These are phyloP conservation scores for Ceratobasidium sp. DNA, from an alignment of 1,284 basidiomycete genomes.

Conservation along the genomic window DNA sequence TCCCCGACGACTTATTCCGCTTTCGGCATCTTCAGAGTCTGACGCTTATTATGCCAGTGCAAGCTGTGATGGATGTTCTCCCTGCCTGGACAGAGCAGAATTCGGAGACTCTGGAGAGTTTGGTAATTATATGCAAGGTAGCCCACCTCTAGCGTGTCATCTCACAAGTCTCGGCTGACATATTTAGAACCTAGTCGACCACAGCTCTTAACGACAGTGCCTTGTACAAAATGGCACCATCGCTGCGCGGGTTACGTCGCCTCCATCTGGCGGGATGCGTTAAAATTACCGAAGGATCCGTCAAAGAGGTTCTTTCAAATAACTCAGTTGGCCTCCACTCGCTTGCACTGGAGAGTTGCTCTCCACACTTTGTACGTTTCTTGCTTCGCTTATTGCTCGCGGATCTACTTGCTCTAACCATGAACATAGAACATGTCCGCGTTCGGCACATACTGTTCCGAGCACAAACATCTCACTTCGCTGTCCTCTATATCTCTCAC, in stretches of 20 bases:
- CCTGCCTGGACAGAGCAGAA: constrained; percentile 19
- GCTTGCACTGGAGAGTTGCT: constrained; percentile 32
- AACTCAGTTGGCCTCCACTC: constrained; percentile 18
- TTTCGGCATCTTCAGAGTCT: constrained; percentile 23
- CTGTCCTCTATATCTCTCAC: constrained; percentile 33
- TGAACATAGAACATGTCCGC: constrained; percentile 5
- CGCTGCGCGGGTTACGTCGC: constrained; percentile 6
- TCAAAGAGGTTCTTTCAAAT: background rate
- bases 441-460: background rate
- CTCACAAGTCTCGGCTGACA: background rate
- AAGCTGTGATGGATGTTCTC: constrained; percentile 11
- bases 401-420: background rate
- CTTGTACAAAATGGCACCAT: constrained; percentile 11
- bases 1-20: constrained; percentile 22
- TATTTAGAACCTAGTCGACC: constrained; percentile 7
- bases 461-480: background rate
- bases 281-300: constrained; percentile 25
- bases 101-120: constrained; percentile 18
- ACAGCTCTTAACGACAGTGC: background rate
- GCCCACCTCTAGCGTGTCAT: background rate
- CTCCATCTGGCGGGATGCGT: constrained; percentile 34
- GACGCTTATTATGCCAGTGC: constrained; percentile 38
- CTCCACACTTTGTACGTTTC: constrained; percentile 21
- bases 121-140: constrained; percentile 38
- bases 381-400: too few species aligned